Base-by-base conservation (phyloP, 2,329 filamentous ascomycete genomes). In the Tolypocladium tropicale region DNA sequence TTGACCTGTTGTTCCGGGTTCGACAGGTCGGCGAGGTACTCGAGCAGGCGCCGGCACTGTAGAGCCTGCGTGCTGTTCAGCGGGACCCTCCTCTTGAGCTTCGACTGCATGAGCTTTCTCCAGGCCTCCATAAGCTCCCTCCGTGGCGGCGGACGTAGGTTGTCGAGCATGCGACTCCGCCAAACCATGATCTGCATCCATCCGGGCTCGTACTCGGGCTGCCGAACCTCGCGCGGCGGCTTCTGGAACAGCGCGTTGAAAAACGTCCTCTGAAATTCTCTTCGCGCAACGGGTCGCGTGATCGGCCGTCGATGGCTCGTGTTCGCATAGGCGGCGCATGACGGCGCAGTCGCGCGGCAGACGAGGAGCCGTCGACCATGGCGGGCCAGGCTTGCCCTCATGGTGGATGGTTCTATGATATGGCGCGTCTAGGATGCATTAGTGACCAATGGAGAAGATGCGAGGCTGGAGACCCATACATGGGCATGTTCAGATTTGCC, bases 131-230 rank as follows among this genome's bases (percentile, higher is more conserved):
- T 70, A 2, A 96, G 74, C 36, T 88, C 82, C n/a, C 77, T 68
- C 3, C 77, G 73, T 0, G 81, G 70, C 18, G 89, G 90, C 11
- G 83, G 80, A 36, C 90, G 81, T 37, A 84, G 76, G 53, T 81
- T 78, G 56, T 88, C 79, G 53, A 80, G 77, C 61, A 85, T 74
- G 58, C 83, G 80, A 61, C 82, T 81, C 54, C 81, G 76, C 68
- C 90, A 80, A 57, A 88, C 80, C 63, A 88, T 80, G 73, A 96
- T 82, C 18, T 79, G 80, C 60, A 84, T 82, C 64, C 91, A 81
- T 54, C 90, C 91, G 0, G 83, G 87, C 64, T 84, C 88, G 58
- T 85, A 74, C 63, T 84, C 78, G 53, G 84, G 76, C 25, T 82
- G 76, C 67, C 83, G 85, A 48, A 84, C 71, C 56, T 80, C 74